These are phyloP conservation scores for Phaeosphaeriaceae sp. DNA, from an alignment of 2,329 filamentous ascomycete genomes.

Conservation along the genomic window DNA sequence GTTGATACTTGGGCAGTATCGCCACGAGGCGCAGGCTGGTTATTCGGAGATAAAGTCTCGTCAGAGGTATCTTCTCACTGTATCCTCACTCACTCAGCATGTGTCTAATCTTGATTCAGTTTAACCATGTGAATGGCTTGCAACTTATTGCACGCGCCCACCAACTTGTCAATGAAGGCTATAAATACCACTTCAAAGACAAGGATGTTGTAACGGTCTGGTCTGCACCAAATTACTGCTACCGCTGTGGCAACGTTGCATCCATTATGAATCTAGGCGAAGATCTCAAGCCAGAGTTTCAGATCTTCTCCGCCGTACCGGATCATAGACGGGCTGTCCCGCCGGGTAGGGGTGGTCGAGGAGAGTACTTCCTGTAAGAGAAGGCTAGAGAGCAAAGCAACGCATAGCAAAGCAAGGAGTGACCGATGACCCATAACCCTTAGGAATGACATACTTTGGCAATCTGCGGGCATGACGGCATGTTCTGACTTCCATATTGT, in stretches of 20 bases:
- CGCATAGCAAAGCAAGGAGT: not conserved
- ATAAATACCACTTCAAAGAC: conserved; percentile 92
- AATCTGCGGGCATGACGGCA: too few relatives aligned
- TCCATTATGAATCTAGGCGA: conserved; percentile 92
- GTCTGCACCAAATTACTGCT: conserved; percentile 75
- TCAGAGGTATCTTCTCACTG: conserved; percentile 58
- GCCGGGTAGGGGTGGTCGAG: conserved; percentile 60
- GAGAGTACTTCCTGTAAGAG: conserved; percentile 59
- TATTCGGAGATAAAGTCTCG: conserved; percentile 74
- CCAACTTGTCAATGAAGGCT: conserved; percentile 78
- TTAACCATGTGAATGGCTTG: conserved; percentile 77
- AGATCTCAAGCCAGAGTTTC: conserved; percentile 90
- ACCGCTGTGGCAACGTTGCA: conserved; percentile 68
- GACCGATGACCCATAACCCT: not conserved
- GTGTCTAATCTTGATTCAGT: conserved; percentile 49
- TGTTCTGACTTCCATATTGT: too few relatives aligned
- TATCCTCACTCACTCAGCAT: not conserved
- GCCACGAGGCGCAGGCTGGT: conserved; percentile 71
- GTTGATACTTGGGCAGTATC: conserved; percentile 75
- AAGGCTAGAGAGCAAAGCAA: not conserved
- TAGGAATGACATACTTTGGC: too few relatives aligned
- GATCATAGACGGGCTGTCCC: conserved; percentile 83
- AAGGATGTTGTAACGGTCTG: conserved; percentile 98
- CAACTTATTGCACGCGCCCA: conserved; percentile 75
- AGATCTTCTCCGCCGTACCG: conserved; percentile 88